Evolutionary conservation across 306 rosid genomes (phyloP).

Genomic region (Cucurbita maxima): DNA sequence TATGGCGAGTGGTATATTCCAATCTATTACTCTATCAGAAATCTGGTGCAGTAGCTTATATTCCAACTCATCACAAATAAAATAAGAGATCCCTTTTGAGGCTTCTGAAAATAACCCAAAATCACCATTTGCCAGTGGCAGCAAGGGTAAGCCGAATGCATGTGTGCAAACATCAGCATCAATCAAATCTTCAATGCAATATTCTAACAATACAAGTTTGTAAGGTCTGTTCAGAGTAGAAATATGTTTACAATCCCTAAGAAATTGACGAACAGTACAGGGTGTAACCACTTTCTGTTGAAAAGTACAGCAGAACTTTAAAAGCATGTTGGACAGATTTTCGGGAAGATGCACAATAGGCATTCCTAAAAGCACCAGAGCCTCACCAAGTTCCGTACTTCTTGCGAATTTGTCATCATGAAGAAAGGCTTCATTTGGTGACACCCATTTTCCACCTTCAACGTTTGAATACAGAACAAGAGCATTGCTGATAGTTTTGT

Average conservation of each 20-base stretch:
- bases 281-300: conserved; percentile 71
- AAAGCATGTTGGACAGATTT: conserved; percentile 50
- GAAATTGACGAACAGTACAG: conserved; percentile 60
- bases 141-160: conserved; percentile 54
- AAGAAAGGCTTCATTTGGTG: conserved; percentile 75
- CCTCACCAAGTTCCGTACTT: conserved; percentile 63
- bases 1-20: conserved; percentile 38
- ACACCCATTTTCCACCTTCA: conserved; percentile 83
- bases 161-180: conserved; percentile 74
- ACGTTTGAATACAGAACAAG: conserved; percentile 60
- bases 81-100: conserved; percentile 52
- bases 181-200: conserved; percentile 84
- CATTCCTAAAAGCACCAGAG: conserved; percentile 67
- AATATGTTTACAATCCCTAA: conserved; percentile 43
- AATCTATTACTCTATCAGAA: conserved; percentile 59
- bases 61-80: conserved; percentile 72
- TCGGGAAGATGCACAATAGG: conserved; percentile 69
- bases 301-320: conserved; percentile 36
- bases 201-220: conserved; percentile 80
- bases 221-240: conserved; percentile 27
- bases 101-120: conserved; percentile 55
- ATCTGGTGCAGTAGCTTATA: conserved; percentile 45
- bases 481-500: conserved; percentile 40
- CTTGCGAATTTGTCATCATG: conserved; percentile 55
- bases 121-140: conserved; percentile 86